Conservation (phyloP, 2,329 filamentous ascomycete genomes). For the Boeremia exigua region DNA sequence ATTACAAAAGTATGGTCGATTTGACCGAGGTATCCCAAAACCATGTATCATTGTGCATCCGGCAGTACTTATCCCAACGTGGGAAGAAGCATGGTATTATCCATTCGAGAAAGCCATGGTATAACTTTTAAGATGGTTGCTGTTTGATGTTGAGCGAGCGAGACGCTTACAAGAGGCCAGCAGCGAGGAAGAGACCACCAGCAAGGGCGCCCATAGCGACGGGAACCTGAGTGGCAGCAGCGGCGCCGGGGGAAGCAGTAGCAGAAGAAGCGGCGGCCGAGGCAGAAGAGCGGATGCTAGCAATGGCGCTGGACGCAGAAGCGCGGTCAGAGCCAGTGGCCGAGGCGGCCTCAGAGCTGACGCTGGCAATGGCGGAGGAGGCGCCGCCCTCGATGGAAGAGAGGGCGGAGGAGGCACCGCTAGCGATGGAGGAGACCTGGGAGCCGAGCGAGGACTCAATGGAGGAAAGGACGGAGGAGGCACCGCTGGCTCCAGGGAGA, state of each 20-base stretch:
- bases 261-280: constrained; percentile 17
- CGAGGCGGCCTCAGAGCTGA: constrained; percentile 19
- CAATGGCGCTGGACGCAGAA: constrained; percentile 3
- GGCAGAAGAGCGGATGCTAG: constrained; percentile 7
- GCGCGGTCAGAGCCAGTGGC: constrained; percentile 18
- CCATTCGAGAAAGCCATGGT: constrained; percentile 11
- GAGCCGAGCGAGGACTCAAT: constrained; percentile 16
- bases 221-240: constrained; percentile 32
- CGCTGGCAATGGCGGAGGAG: constrained; percentile 24
- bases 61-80: neutral
- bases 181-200: constrained; percentile 39
- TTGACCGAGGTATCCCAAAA: constrained; percentile 18
- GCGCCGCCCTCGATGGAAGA: constrained; percentile 22
- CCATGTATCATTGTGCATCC: constrained; percentile 11
- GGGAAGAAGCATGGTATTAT: constrained; percentile 12
- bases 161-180: constrained; percentile 41
- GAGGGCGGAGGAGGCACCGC: constrained; percentile 14
- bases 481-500: constrained; percentile 17
- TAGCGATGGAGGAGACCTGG: constrained; percentile 15
- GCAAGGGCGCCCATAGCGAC: constrained; percentile 42
- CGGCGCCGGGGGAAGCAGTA: constrained; percentile 23
- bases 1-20: constrained; percentile 20
- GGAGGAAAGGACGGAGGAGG: constrained; percentile 7
- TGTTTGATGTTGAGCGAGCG: neutral
- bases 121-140: constrained; percentile 14